These are phyloP conservation scores for Malassezia slooffiae DNA, from an alignment of 1,284 basidiomycete genomes.

Conservation along the genomic window DNA sequence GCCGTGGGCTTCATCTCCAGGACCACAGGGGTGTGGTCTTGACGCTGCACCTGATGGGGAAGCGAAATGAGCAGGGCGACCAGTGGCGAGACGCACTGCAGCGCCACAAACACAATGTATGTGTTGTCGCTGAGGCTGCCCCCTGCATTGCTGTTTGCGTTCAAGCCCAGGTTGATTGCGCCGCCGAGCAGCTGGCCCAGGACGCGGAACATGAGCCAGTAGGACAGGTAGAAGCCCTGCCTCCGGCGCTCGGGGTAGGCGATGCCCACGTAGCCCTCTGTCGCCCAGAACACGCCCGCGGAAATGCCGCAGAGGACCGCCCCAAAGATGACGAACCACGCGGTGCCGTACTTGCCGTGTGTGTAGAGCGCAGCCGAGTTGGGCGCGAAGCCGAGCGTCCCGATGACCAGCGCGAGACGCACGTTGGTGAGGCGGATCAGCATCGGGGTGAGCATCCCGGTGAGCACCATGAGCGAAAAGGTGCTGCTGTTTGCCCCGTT, in stretches of 20 bases:
- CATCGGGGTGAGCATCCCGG: constrained; percentile 25
- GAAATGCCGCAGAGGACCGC: constrained; percentile 46
- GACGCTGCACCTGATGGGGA: constrained; percentile 46
- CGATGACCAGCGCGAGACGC: constrained; percentile 39
- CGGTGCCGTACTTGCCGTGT: constrained; percentile 26
- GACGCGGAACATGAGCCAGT: constrained; percentile 46
- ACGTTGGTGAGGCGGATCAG: constrained; percentile 33
- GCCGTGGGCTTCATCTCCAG: constrained; percentile 31
- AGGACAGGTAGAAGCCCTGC: constrained; percentile 40
- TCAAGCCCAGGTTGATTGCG: constrained; percentile 47
- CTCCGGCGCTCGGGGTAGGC: constrained; percentile 41
- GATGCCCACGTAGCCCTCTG: constrained; percentile 26
- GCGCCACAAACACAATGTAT: constrained; percentile 48
- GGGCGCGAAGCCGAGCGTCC: constrained; percentile 37
- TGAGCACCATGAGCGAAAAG: constrained; percentile 46
- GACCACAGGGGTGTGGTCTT: constrained; percentile 43
- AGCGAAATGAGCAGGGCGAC: constrained; percentile 38
- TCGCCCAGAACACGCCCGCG: constrained; percentile 45
- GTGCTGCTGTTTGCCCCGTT: constrained; percentile 47
- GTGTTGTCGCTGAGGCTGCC: constrained; percentile 45
- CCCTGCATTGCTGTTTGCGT: constrained; percentile 28
- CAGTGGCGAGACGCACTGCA: constrained; percentile 45
- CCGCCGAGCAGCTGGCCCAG: constrained; percentile 44
- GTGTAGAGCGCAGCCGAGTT: constrained; percentile 46
- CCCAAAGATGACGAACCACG: constrained; percentile 47